Conservation (phyloP, 2,329 filamentous ascomycete species). For the Aspergillus sp. region DNA sequence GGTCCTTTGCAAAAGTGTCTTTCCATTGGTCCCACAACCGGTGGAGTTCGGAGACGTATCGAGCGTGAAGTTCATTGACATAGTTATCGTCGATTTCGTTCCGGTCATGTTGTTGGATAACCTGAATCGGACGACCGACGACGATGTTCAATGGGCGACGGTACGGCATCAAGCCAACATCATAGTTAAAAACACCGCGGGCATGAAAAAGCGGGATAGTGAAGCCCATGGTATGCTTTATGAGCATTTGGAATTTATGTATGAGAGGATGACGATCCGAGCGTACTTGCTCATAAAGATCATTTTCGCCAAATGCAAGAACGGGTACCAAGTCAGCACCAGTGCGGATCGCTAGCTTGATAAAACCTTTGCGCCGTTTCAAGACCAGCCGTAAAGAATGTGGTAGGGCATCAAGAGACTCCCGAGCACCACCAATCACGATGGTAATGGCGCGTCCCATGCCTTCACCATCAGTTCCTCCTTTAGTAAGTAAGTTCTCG, state of each 20-base stretch:
- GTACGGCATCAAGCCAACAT: constrained; percentile 94
- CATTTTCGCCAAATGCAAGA: constrained; percentile 89
- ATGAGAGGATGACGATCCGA: constrained; percentile 70
- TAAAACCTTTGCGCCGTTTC: constrained; percentile 78
- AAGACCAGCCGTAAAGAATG: constrained; percentile 70
- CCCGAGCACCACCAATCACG: constrained; percentile 84
- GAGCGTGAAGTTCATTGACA: constrained; percentile 69
- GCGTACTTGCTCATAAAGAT: constrained; percentile 85
- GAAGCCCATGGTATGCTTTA: constrained; percentile 84
- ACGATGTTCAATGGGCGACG: constrained; percentile 81
- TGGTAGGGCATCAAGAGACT: constrained; percentile 83
- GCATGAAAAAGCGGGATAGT: constrained; percentile 88
- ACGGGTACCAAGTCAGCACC: constrained; percentile 94
- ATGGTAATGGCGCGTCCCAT: constrained; percentile 97
- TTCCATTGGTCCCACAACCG: constrained; percentile 43
- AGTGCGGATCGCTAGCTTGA: constrained; percentile 84
- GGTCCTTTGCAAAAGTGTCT: constrained; percentile 39
- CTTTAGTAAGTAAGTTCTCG: constrained; percentile 75
- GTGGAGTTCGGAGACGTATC: constrained; percentile 61
- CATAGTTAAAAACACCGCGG: constrained; percentile 92
- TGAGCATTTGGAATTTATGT: constrained; percentile 71
- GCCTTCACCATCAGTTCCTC: constrained; percentile 68
- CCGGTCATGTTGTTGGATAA: constrained; percentile 50
- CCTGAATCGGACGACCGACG: constrained; percentile 71
- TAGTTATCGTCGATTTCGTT: constrained; percentile 64